A percentile compares a stretch with the other conserved stretches of the same genome.
These are phyloP conservation scores for Salicornia ramosissima DNA, from an alignment of 148 eudicot species.

Conservation along the genomic window DNA sequence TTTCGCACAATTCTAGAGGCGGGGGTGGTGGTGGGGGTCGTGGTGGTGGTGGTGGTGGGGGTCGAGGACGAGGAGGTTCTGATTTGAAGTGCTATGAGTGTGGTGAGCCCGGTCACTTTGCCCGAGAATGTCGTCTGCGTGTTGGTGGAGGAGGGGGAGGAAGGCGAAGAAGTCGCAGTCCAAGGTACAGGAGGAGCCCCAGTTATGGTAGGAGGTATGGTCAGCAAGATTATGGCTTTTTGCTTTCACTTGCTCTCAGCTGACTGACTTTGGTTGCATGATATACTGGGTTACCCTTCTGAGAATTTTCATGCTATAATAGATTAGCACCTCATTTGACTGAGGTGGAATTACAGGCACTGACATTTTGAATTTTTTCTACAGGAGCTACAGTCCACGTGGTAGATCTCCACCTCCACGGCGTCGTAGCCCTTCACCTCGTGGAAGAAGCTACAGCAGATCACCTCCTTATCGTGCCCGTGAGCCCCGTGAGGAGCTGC, in stretches of 20 bases:
- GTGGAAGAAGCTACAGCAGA: constrained; percentile 82
- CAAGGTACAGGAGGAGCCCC: constrained; percentile 93
- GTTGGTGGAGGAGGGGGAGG: constrained; percentile 54
- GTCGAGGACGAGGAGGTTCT: constrained; percentile 94
- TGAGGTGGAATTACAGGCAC: not conserved
- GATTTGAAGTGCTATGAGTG: constrained; percentile 95
- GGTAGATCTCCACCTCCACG: constrained; percentile 85
- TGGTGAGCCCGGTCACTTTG: constrained; percentile 97
- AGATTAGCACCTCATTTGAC: not conserved
- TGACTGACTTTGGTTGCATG: not conserved
- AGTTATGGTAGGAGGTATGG: constrained; percentile 92
- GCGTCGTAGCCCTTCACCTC: constrained; percentile 93
- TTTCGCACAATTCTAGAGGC: constrained; percentile 92
- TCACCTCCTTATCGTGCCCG: constrained; percentile 81
- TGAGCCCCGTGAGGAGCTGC: constrained; percentile 82
- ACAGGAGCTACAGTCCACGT: constrained; percentile 96
- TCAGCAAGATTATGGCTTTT: not conserved
- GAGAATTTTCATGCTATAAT: too few relatives aligned
- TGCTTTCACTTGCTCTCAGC: not conserved
- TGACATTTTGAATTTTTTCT: not conserved
- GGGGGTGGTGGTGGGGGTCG: constrained; percentile 60
- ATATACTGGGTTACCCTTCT: not conserved
- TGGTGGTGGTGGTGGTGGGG: constrained; percentile 45
- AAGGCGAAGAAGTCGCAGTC: constrained; percentile 83
- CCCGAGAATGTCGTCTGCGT: constrained; percentile 82